Base-by-base conservation (phyloP, 1,284 basidiomycete species). In the Stygiomarasmius scandens region DNA sequence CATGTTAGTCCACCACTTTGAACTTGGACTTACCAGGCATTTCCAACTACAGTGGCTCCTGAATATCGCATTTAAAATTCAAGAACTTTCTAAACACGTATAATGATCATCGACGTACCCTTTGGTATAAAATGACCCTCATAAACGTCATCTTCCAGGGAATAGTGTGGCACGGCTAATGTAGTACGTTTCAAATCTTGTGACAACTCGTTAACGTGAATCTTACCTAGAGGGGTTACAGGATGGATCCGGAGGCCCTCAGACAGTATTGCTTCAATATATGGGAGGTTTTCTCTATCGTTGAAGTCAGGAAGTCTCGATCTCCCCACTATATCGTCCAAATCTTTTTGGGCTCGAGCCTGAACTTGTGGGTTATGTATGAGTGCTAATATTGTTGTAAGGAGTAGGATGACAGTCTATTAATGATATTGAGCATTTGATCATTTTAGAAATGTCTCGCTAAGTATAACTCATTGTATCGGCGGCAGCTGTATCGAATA, bases 251-350 rank as follows among this genome's bases (percentile, higher is more conserved):
- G 6, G 6, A 41, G 38, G n/a, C 14, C 16, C 16, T 41, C 38
- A 41, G n/a, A 9, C 6, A 82, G 59, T 19, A 78, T 45, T 1
- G 73, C 74, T 2, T 69, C 67, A 3, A 77, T 53, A 52, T 78
- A 82, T 9, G 77, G 75, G 25, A 83, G 63, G 0, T 57, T 61
- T 1, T 67, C 43, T 41, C 73, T 63, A 55, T 82, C 82, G 12
- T 64, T 66, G 27, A 80, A 76, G 4, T 65, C 65, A 0, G 82
- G 81, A 2, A 82, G 63, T 22, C 77, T 67, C 3, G 70, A 64
- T 1, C 53, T 54, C 24, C 77, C 78, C 23, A 78, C 47, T 10
- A 76, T 68, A 0, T 63, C 53, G 45, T 81, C 77, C 2, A 82
- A 67, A 58, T 82, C 79, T 48, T 65, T 67, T 51, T 78, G 79